phyloP scores from a whole-genome alignment of 805 yeast species.

The Yarrowia alimentaria region DNA sequence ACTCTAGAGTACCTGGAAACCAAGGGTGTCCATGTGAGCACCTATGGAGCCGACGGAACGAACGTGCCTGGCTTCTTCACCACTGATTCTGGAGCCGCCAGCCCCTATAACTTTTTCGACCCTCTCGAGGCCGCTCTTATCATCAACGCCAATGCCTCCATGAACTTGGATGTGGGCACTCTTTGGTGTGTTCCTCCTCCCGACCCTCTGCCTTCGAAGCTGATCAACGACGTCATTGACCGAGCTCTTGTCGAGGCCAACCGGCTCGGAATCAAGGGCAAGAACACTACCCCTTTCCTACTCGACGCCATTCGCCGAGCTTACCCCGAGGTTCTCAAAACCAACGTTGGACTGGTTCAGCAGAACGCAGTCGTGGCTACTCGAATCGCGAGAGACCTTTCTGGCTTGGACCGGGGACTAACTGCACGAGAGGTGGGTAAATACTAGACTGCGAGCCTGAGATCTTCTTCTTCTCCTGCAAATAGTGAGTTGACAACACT shows the following conservation, averaged over 20 bases:
- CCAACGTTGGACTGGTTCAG: conserved; percentile 72
- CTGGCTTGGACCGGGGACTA: no score
- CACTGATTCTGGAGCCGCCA: conserved; percentile 66
- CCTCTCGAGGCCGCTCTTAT: conserved; percentile 62
- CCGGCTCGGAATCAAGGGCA: conserved; percentile 57
- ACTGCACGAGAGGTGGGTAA: no score
- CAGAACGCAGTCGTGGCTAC: conserved; percentile 73
- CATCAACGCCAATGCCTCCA: conserved; percentile 46
- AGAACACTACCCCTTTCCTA: conserved; percentile 75
- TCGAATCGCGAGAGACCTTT: conserved; percentile 60
- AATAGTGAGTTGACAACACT: conserved; percentile 4
- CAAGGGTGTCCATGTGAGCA: conserved; percentile 83
- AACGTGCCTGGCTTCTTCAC: conserved; percentile 80
- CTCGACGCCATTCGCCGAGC: conserved; percentile 49
- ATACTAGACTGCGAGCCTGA: no score
- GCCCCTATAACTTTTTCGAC: conserved; percentile 63
- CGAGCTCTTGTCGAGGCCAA: conserved; percentile 59
- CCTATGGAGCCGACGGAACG: conserved; percentile 53
- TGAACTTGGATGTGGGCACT: conserved; percentile 64
- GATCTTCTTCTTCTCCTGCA: no score
- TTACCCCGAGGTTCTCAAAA: conserved; percentile 55
- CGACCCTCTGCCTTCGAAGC: conserved; percentile 50
- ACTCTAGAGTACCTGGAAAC: conserved; percentile 88
- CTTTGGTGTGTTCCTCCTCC: conserved; percentile 87
- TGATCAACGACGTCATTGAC: conserved; percentile 56